Percentiles rank a stretch among this genome's conserved stretches.
Conservation (phyloP, 371 early-diverging fungal genomes). For the Mucor indicus region DNA sequence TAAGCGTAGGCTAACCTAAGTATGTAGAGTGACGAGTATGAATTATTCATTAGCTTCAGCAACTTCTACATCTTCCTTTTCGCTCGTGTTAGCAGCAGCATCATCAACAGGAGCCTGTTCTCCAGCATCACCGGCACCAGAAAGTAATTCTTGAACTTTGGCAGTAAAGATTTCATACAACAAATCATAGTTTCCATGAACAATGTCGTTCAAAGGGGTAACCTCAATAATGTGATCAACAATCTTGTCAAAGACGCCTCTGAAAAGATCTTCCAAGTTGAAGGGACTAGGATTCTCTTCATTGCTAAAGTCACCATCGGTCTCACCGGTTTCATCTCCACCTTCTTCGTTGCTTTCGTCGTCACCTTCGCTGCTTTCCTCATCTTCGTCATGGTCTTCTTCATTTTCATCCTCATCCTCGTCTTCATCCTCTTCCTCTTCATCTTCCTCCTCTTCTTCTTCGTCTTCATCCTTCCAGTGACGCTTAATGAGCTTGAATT, state of each 20-base stretch:
- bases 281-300: no score
- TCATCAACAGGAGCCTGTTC: no score
- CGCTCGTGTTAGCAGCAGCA: no score
- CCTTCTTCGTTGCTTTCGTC: not conserved
- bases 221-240: constrained; percentile 3
- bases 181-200: constrained; percentile 8
- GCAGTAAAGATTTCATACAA: constrained; percentile 3
- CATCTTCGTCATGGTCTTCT: not conserved
- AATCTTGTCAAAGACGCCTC: constrained; percentile 5
- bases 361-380: no score
- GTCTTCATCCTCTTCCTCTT: not conserved
- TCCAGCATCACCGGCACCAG: not conserved
- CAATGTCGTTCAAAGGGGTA: constrained; percentile 6
- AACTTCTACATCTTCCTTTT: no score
- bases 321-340: not conserved
- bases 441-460: not conserved
- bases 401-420: not conserved
- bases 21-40: no score
- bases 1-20: no score
- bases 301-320: no score
- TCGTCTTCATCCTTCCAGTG: not conserved
- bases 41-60: no score
- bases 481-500: no score
- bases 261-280: constrained; percentile 1
- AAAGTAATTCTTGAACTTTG: constrained; percentile 1